phyloP scores from a whole-genome alignment of 1,139 yeast species.

The Hanseniaspora sp. region DNA sequence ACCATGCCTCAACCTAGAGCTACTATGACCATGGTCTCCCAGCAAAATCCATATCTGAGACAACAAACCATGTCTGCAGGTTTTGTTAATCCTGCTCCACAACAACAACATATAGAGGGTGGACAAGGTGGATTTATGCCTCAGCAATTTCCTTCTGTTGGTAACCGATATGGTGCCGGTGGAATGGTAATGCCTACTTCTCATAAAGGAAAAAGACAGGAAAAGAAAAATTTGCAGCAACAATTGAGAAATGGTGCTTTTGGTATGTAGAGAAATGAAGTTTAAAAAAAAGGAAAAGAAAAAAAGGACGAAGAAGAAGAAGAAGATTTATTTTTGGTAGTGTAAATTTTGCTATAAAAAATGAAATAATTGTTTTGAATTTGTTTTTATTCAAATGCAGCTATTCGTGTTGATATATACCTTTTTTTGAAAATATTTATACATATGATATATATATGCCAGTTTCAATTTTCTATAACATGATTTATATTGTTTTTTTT shows the following conservation, averaged over 20 bases:
- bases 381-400: no score
- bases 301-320: no score
- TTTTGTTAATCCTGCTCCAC: neutral
- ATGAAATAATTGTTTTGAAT: no score
- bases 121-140: neutral
- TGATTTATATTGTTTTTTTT: no score
- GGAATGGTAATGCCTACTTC: slow-evolving; percentile 14
- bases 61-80: slow-evolving; percentile 2
- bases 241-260: slow-evolving; percentile 15
- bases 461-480: neutral
- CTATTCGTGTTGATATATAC: no score
- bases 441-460: no score
- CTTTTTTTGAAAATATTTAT: no score
- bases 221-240: slow-evolving; percentile 10
- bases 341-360: no score
- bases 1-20: neutral
- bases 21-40: neutral
- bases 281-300: neutral
- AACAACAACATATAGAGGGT: neutral
- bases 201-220: slow-evolving; percentile 6
- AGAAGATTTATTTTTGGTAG: no score
- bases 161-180: neutral
- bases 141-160: neutral
- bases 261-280: neutral
- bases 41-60: slow-evolving; percentile 1